Conservation (phyloP, 805 yeast species). For the Hanseniaspora hatyaiensis region DNA sequence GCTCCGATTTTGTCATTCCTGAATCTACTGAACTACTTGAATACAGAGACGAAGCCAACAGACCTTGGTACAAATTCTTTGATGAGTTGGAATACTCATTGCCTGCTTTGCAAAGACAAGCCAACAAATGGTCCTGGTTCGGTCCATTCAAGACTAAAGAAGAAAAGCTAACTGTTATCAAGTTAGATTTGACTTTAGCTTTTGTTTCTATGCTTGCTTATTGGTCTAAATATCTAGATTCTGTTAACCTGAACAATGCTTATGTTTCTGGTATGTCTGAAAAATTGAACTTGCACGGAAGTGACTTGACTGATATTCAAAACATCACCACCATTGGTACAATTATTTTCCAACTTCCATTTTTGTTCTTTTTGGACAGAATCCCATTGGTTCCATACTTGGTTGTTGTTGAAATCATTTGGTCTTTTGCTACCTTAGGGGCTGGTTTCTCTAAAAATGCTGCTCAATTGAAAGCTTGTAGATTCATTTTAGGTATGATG, state of each 20-base stretch:
- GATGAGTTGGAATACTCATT: slow-evolving; percentile 53
- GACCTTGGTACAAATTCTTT: slow-evolving; percentile 46
- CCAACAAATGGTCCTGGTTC: slow-evolving; percentile 43
- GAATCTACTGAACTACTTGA: slow-evolving; percentile 23
- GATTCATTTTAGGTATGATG: slow-evolving; percentile 54
- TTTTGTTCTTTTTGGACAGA: slow-evolving; percentile 44
- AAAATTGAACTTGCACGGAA: slow-evolving; percentile 45
- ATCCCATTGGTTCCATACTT: slow-evolving; percentile 39
- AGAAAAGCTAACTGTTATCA: slow-evolving; percentile 34
- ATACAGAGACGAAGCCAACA: slow-evolving; percentile 42
- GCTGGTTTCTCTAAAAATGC: slow-evolving; percentile 37
- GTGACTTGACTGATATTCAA: slow-evolving; percentile 50
- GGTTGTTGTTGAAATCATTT: slow-evolving; percentile 43
- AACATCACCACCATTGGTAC: slow-evolving; percentile 49
- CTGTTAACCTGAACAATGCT: slow-evolving; percentile 50
- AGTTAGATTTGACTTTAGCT: slow-evolving; percentile 42
- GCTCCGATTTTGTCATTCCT: neutral
- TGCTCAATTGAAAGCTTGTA: slow-evolving; percentile 41
- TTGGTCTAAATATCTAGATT: slow-evolving; percentile 57
- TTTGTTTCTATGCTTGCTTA: slow-evolving; percentile 48
- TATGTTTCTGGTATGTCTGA: slow-evolving; percentile 54
- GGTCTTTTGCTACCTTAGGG: slow-evolving; percentile 52
- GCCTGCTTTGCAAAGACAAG: slow-evolving; percentile 24
- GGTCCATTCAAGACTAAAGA: slow-evolving; percentile 38
- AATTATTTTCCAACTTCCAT: slow-evolving; percentile 51